phyloP scores from a whole-genome alignment of 2,329 filamentous ascomycete species.

The Fusarium sp. region DNA sequence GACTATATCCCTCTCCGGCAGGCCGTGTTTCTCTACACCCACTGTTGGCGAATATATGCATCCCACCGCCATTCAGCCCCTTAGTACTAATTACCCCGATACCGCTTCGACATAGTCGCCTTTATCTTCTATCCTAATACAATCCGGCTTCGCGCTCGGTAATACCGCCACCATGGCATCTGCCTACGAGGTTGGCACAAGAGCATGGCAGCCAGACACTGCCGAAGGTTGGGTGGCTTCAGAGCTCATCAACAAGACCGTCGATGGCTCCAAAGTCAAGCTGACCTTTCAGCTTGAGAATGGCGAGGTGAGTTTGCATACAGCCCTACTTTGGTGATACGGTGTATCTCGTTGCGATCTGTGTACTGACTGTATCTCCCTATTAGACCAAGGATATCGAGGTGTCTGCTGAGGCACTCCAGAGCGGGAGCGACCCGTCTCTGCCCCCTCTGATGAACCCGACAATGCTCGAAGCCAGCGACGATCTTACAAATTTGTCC shows the following conservation, averaged over 20 bases:
- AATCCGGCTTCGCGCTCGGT: constrained; percentile 44
- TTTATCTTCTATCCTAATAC: constrained; percentile 16
- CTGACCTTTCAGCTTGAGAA: constrained; percentile 91
- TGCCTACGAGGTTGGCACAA: constrained; percentile 94
- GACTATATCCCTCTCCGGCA: constrained; percentile 27
- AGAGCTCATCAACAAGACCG: constrained; percentile 86
- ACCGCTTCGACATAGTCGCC: constrained; percentile 40
- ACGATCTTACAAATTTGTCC: constrained; percentile 96
- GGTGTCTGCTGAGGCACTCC: constrained; percentile 79
- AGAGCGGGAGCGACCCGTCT: constrained; percentile 78
- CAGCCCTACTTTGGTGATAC: background rate
- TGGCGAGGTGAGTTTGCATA: constrained; percentile 76
- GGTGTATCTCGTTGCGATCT: background rate
- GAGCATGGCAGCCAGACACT: constrained; percentile 97
- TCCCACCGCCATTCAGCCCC: constrained; percentile 42
- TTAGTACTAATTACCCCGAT: constrained; percentile 38
- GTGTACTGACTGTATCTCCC: constrained; percentile 22
- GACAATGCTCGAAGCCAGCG: constrained; percentile 96
- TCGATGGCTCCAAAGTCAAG: constrained; percentile 86
- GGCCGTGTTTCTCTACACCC: constrained; percentile 33
- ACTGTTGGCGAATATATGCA: constrained; percentile 47
- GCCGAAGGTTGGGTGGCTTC: constrained; percentile 98
- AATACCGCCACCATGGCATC: constrained; percentile 77
- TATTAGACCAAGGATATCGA: constrained; percentile 77
- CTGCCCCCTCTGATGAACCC: constrained; percentile 98